Evolutionary conservation across 164 flowering plant species (phyloP), one percentile per base, ranked within the genome.

Genomic region (Piper betle): DNA sequence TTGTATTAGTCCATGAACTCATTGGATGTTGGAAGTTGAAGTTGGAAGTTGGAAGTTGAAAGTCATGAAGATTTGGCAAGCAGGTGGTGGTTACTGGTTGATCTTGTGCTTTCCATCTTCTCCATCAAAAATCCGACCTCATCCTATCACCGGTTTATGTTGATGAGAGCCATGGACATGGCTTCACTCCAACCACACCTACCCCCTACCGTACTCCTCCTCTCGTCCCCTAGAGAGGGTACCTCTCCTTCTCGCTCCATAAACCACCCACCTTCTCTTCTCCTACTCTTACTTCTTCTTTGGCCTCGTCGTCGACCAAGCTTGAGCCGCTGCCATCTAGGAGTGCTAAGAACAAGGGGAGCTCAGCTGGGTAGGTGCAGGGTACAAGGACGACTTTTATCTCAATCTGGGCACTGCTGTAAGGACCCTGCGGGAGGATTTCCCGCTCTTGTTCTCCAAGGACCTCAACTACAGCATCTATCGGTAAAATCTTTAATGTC

Each of bases 381-480:
- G 12, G 18, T 15, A 53, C 18, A 73, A 79, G 63, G 80, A 84
- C 46, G 90, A 91, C 37, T 91, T 91, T 71, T 91, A 81, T 68
- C 80, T 88, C 68, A 91, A 91, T 65, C 74, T 91, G 0, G 97
- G 97, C 6, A 66, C 84, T 2, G 96, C 96, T 55, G 96, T 91
- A 0, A 65, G 97, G 62, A 91, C 97, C 0, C 97, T 91, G 17
- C 74, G 96, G 13, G 91, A 91, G 67, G 97, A 91, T 72, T n/a
- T 88, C 61, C 97, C 97, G 20, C 56, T 75, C 16, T 46, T 88
- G 64, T 88, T 91, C 77, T 58, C 82, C 69, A 81, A 77, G 72
- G 96, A 88, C 75, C 94, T 91, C 77, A 84, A 86, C 72, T 88
- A 91, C 64, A 82, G 80, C 54, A 91, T 91, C 56, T 91, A 88